Base-by-base conservation (phyloP, 495 filamentous ascomycete species). In the Penicillium bialowiezense region DNA sequence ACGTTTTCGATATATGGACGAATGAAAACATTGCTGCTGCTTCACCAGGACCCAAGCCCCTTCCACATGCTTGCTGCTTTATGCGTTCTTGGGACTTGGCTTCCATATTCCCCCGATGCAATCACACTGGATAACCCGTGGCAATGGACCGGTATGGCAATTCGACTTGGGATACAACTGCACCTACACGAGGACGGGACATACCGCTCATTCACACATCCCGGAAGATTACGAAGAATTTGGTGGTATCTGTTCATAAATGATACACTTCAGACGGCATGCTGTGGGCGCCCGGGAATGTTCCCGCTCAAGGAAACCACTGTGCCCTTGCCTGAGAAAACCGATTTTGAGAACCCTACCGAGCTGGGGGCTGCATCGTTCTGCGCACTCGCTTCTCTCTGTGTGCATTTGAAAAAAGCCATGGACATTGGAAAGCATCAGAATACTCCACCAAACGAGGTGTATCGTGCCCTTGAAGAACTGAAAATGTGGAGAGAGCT, bases 171-270 rank as follows among this genome's bases (percentile, higher is more conserved):
- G 1, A 28, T 60, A 1, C 54, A 60, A 21, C 33, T 60, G 24
- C 54, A 53, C 3, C 18, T 57, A n/a, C 58, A 60, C 19, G 13
- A 50, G 3, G 40, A 49, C 10, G 48, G 45, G 19, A 41, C 54
- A 18, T 57, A 60, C 23, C 12, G n/a, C 9, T 28, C 15, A 8
- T 23, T 44, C 0, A 10, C 21, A 5, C 2, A 45, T 23, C 32
- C 58, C 13, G 44, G 44, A 8, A 35, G 29, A 31, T 14, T 39
- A 1, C 43, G 47, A n/a, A 44, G 50, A 39, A 49, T 52, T 1
- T 60, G 51, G 50, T 60, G 58, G 58, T 53, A 60, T 21, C 34
- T 60, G 0, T 41, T 51, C 19, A 41, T 52, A 7, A 48, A 48
- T 15, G 51, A 50, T 48, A 54, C 52, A 7, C n/a, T 54, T 24